Percentiles rank a stretch among this genome's conserved stretches.
Evolutionary conservation across 768 basidiomycete species (phyloP).

Genomic region (Rhodosporidiobolus odoratus): DNA sequence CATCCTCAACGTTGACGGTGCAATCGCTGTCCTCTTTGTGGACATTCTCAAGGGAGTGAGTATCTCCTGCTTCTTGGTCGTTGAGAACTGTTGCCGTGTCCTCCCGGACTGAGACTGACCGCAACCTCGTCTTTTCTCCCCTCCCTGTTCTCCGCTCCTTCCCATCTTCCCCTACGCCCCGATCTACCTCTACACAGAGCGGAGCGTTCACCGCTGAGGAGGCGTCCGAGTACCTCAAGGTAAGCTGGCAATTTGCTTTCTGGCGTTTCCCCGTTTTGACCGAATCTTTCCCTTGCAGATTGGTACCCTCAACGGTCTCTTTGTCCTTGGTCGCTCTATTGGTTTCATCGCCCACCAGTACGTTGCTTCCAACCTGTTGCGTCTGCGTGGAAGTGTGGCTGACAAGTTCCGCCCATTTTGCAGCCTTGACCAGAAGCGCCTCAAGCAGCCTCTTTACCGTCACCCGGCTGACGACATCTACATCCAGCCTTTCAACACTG

Average conservation of each 20-base stretch:
- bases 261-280: background rate
- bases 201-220: constrained; percentile 95
- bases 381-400: background rate
- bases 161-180: too few relatives aligned
- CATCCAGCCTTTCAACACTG: constrained; percentile 23
- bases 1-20: constrained; percentile 67
- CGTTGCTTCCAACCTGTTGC: background rate
- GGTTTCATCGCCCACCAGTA: constrained; percentile 57
- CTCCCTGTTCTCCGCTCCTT: too few relatives aligned
- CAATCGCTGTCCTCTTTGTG: constrained; percentile 27
- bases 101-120: too few relatives aligned
- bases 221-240: constrained; percentile 91
- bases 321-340: constrained; percentile 94
- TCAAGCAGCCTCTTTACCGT: constrained; percentile 56
- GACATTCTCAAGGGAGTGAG: constrained; percentile 53
- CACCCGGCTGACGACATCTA: constrained; percentile 38
- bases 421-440: constrained; percentile 74
- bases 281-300: constrained; percentile 50
- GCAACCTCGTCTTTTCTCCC: too few relatives aligned
- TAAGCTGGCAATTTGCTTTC: background rate
- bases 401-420: constrained; percentile 22
- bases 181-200: too few relatives aligned
- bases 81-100: too few relatives aligned
- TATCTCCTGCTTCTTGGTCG: too few relatives aligned
- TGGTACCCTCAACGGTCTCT: constrained; percentile 89